Percentiles rank a stretch among this genome's conserved stretches.
Conservation (phyloP, 768 basidiomycete species). For the Boletus patriciae region DNA sequence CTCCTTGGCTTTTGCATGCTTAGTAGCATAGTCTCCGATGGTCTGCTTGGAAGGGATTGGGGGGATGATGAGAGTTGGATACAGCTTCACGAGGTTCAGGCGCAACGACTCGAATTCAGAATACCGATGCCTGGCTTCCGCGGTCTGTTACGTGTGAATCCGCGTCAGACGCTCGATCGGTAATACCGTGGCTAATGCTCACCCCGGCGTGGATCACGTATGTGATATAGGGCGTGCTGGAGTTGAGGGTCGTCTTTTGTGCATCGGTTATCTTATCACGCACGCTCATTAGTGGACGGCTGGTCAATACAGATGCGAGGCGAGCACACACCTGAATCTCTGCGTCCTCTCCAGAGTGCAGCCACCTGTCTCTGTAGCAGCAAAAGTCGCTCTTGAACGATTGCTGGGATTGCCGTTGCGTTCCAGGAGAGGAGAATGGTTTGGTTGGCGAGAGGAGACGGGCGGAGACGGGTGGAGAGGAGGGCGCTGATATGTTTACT, state of each 20-base stretch:
- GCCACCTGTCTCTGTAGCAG: slow-evolving; percentile 68
- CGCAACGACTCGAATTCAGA: slow-evolving; percentile 97
- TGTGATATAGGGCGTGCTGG: slow-evolving; percentile 89
- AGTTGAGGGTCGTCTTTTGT: slow-evolving; percentile 87
- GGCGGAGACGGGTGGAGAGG: slow-evolving; percentile 51
- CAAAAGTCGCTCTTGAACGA: slow-evolving; percentile 77
- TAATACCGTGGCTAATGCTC: slow-evolving; percentile 23
- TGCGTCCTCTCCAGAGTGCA: slow-evolving; percentile 80
- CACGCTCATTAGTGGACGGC: slow-evolving; percentile 8
- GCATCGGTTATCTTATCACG: slow-evolving; percentile 84
- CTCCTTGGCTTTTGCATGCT: slow-evolving; percentile 95
- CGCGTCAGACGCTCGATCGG: slow-evolving; percentile 6
- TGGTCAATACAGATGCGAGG: not conserved
- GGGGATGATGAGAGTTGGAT: slow-evolving; percentile 95
- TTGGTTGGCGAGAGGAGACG: slow-evolving; percentile 50
- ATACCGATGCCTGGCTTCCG: slow-evolving; percentile 86
- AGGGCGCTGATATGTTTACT: slow-evolving; percentile 47
- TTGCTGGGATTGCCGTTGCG: slow-evolving; percentile 51
- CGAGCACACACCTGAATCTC: slow-evolving; percentile 66
- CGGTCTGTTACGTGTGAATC: slow-evolving; percentile 49
- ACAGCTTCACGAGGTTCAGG: slow-evolving; percentile 76
- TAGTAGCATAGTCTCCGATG: slow-evolving; percentile 94
- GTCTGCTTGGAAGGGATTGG: slow-evolving; percentile 98
- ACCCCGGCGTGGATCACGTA: slow-evolving; percentile 93
- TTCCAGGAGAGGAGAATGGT: slow-evolving; percentile 54